phyloP scores from a whole-genome alignment of 352 stramenopile species.

The Globisporangium middletonii region DNA sequence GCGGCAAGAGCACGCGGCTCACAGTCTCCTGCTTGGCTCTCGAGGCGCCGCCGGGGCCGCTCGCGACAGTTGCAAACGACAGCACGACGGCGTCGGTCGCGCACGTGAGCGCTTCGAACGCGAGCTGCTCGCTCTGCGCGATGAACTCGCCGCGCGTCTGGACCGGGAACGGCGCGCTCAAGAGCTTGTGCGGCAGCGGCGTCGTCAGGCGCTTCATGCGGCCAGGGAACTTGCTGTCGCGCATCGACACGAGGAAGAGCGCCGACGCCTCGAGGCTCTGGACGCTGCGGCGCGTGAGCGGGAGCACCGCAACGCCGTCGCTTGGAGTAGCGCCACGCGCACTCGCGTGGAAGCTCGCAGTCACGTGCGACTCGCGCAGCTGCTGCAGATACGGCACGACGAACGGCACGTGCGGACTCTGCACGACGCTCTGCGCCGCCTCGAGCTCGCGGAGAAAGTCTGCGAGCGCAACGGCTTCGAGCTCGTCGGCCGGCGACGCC shows the following conservation, averaged over 20 bases:
- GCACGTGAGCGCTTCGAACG: slow-evolving; percentile 34
- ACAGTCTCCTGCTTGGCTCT: slow-evolving; percentile 18
- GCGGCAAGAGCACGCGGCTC: slow-evolving; percentile 25
- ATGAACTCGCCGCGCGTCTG: slow-evolving; percentile 55
- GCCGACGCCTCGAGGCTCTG: slow-evolving; percentile 25
- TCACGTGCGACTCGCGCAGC: slow-evolving; percentile 31
- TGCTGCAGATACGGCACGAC: slow-evolving; percentile 71
- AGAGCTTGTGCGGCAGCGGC: slow-evolving; percentile 42
- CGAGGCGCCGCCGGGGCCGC: neutral
- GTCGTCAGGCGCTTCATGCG: slow-evolving; percentile 64
- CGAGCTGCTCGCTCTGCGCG: slow-evolving; percentile 34
- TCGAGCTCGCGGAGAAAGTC: slow-evolving; percentile 66
- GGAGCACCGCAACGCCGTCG: slow-evolving; percentile 37
- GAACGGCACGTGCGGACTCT: slow-evolving; percentile 54
- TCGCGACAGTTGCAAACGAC: slow-evolving; percentile 38
- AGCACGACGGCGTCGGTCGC: slow-evolving; percentile 36
- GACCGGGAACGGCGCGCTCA: slow-evolving; percentile 46
- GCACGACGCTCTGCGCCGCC: slow-evolving; percentile 43
- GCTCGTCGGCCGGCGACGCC: slow-evolving; percentile 37
- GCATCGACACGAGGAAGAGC: slow-evolving; percentile 64
- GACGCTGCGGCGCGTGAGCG: slow-evolving; percentile 33
- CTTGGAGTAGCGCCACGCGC: neutral
- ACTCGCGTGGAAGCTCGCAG: slow-evolving; percentile 1
- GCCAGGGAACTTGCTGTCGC: slow-evolving; percentile 72
- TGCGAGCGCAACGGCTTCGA: slow-evolving; percentile 50